Percentiles rank a stretch among this genome's conserved stretches.
phyloP scores from a whole-genome alignment of 1,284 basidiomycete genomes.

The Vanrija sp. region DNA sequence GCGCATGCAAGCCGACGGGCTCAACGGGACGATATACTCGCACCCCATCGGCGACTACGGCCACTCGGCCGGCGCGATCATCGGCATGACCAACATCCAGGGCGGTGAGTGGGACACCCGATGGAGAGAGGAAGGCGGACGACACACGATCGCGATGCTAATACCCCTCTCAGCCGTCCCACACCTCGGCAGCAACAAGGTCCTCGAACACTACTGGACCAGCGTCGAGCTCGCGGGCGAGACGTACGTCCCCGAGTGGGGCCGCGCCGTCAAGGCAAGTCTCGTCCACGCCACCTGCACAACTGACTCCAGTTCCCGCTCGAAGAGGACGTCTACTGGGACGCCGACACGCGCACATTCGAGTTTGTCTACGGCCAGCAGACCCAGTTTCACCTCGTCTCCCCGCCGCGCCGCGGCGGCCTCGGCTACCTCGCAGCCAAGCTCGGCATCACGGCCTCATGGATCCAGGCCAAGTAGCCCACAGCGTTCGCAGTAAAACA shows the following conservation, averaged over 20 bases:
- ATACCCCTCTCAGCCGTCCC: neutral
- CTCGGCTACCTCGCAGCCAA: neutral
- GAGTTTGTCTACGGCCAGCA: slow-evolving; percentile 56
- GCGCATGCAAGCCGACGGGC: slow-evolving; percentile 52
- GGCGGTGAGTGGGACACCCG: neutral
- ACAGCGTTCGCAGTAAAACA: too few species aligned
- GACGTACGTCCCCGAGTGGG: slow-evolving; percentile 55
- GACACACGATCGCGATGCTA: neutral
- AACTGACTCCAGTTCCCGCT: slow-evolving; percentile 29
- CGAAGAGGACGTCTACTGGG: slow-evolving; percentile 57
- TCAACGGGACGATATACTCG: slow-evolving; percentile 56
- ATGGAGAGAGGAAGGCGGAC: neutral
- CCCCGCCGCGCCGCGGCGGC: neutral
- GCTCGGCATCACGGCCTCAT: neutral
- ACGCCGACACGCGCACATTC: slow-evolving; percentile 49
- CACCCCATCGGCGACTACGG: slow-evolving; percentile 55
- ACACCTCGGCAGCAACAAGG: slow-evolving; percentile 12
- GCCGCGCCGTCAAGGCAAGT: slow-evolving; percentile 21
- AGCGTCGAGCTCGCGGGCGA: slow-evolving; percentile 55
- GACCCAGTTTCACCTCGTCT: slow-evolving; percentile 53
- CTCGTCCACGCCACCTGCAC: slow-evolving; percentile 27
- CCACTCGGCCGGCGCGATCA: slow-evolving; percentile 57
- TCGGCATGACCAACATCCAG: slow-evolving; percentile 47
- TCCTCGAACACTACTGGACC: slow-evolving; percentile 22
- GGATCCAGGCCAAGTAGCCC: too few species aligned